A percentile compares a stretch with the other conserved stretches of the same genome.
phyloP scores from a whole-genome alignment of 495 filamentous ascomycete species.

The Xylaria sp. region DNA sequence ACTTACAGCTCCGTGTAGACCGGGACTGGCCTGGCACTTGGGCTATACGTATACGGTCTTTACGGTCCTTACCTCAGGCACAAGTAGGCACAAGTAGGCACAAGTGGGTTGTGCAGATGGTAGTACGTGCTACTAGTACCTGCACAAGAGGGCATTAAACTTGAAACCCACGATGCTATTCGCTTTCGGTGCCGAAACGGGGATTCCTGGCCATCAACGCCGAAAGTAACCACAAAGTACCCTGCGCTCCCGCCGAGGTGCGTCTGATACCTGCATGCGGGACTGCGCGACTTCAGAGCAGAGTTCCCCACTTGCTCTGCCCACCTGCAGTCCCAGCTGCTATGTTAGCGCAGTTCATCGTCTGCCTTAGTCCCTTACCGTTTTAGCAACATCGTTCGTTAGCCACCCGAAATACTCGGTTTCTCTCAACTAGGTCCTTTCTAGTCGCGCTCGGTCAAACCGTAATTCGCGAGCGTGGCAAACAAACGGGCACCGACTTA shows the following conservation, averaged over 20 bases:
- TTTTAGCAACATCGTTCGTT: background rate
- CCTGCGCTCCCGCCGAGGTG: background rate
- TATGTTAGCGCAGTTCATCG: slow-evolving; percentile 11
- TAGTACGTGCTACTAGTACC: slow-evolving; percentile 3
- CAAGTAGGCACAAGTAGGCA: no score
- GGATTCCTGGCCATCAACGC: slow-evolving; percentile 8
- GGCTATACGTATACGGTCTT: background rate
- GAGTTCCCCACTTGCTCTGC: background rate
- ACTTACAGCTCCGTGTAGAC: slow-evolving; percentile 1
- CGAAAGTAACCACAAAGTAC: slow-evolving; percentile 20
- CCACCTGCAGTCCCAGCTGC: slow-evolving; percentile 2
- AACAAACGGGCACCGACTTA: background rate
- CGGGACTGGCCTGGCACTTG: background rate
- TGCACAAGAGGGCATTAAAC: slow-evolving; percentile 3
- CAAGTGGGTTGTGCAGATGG: background rate
- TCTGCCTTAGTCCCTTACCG: slow-evolving; percentile 1
- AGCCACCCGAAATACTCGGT: background rate
- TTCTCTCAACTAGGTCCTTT: background rate
- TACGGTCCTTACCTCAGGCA: background rate
- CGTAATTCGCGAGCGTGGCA: slow-evolving; percentile 20
- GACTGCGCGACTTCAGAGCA: background rate
- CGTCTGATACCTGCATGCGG: background rate
- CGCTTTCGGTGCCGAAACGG: slow-evolving; percentile 20
- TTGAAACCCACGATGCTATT: slow-evolving; percentile 24
- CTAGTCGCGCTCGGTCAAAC: slow-evolving; percentile 21